These are phyloP conservation scores for Tetrapisispora pingtungensis DNA, from an alignment of 805 yeast genomes.

Conservation along the genomic window DNA sequence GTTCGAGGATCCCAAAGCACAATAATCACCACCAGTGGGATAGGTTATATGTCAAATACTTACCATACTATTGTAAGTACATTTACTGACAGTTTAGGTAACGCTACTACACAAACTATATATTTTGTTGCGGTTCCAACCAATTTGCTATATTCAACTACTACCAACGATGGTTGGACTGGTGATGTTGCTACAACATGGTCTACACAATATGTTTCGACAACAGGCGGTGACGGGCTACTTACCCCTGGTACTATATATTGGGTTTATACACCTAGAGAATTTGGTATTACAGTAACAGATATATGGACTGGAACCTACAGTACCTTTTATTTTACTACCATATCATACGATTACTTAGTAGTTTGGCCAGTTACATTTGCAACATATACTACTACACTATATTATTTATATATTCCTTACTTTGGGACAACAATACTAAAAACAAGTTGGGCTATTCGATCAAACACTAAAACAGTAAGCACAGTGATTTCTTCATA, in stretches of 20 bases:
- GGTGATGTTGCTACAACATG: not conserved
- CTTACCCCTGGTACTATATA: not conserved
- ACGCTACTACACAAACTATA: not conserved
- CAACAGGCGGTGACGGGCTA: not conserved
- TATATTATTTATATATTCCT: slow-evolving; percentile 1
- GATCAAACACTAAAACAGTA: slow-evolving; percentile 3
- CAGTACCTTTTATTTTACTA: slow-evolving; percentile 2
- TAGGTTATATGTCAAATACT: too few relatives aligned
- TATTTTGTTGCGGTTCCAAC: not conserved
- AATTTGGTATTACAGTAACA: not conserved
- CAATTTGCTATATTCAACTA: not conserved
- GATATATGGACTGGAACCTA: slow-evolving; percentile 4
- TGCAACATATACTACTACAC: not conserved
- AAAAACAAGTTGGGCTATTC: not conserved
- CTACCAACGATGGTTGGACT: not conserved
- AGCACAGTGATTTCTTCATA: slow-evolving; percentile 4
- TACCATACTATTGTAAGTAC: not conserved
- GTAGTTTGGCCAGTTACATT: not conserved
- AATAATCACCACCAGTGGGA: too few relatives aligned
- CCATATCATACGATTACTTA: not conserved
- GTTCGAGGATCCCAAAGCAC: not conserved
- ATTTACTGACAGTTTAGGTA: not conserved
- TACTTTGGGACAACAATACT: not conserved
- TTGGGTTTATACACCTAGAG: not conserved
- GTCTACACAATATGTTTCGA: not conserved